A percentile compares a stretch with the other conserved stretches of the same genome.
phyloP scores from a whole-genome alignment of 768 basidiomycete genomes.

The Pisolithus marmoratus region DNA sequence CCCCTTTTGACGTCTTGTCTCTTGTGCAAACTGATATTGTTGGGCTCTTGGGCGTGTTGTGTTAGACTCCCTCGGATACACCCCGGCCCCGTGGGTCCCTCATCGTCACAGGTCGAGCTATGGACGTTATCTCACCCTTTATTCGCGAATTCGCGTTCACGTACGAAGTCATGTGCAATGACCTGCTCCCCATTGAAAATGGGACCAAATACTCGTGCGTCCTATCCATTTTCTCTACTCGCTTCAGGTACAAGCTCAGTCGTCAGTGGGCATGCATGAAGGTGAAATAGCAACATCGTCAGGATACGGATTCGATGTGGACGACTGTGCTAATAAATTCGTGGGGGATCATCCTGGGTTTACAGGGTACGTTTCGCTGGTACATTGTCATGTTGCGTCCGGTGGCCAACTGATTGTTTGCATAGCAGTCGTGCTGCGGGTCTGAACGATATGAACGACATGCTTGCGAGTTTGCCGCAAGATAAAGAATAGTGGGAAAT shows the following conservation, averaged over 20 bases:
- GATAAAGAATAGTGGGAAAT: slow-evolving; percentile 95
- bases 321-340: slow-evolving; percentile 84
- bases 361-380: slow-evolving; percentile 57
- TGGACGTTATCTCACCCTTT: slow-evolving; percentile 89
- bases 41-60: not conserved
- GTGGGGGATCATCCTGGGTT: slow-evolving; percentile 92
- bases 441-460: slow-evolving; percentile 98
- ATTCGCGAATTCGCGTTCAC: slow-evolving; percentile 98
- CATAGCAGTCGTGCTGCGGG: slow-evolving; percentile 73
- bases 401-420: slow-evolving; percentile 4
- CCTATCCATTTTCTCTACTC: slow-evolving; percentile 7
- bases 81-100: slow-evolving; percentile 72
- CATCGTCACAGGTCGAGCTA: slow-evolving; percentile 89
- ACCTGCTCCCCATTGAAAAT: slow-evolving; percentile 82
- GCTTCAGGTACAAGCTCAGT: slow-evolving; percentile 81
- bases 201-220: slow-evolving; percentile 84
- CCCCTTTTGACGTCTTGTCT: not conserved
- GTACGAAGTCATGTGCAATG: slow-evolving; percentile 98
- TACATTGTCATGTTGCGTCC: slow-evolving; percentile 1
- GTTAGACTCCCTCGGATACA: slow-evolving; percentile 48
- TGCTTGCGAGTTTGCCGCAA: slow-evolving; percentile 92
- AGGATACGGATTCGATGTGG: slow-evolving; percentile 88
- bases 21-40: not conserved
- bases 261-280: slow-evolving; percentile 78
- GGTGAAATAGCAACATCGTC: slow-evolving; percentile 83